Evolutionary conservation across 352 stramenopile genomes (phyloP).

Genomic region (Phytophthora foliorum): DNA sequence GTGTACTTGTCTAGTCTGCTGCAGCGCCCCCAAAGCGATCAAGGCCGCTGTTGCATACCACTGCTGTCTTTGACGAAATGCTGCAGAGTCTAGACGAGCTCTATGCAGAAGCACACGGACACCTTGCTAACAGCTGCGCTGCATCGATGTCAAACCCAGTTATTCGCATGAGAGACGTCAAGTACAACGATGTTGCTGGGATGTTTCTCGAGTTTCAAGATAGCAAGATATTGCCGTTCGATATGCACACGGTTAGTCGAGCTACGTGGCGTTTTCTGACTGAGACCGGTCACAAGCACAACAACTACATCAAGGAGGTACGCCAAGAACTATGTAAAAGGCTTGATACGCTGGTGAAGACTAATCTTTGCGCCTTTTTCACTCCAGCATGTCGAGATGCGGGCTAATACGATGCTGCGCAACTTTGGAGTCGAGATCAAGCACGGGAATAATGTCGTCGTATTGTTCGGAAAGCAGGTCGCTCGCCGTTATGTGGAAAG

Average conservation of each 20-base stretch:
- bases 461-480: slow-evolving; percentile 31
- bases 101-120: slow-evolving; percentile 5
- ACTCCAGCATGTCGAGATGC: slow-evolving; percentile 34
- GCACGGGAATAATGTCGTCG: slow-evolving; percentile 14
- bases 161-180: slow-evolving; percentile 29
- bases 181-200: slow-evolving; percentile 29
- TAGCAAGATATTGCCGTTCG: slow-evolving; percentile 41
- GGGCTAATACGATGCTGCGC: slow-evolving; percentile 34
- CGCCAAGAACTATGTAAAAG: background rate
- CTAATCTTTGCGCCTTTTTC: background rate
- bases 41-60: background rate
- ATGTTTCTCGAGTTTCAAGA: slow-evolving; percentile 44
- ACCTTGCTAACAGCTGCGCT: background rate
- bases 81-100: slow-evolving; percentile 20
- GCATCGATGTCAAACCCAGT: slow-evolving; percentile 15
- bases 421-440: slow-evolving; percentile 37
- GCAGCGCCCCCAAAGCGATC: slow-evolving; percentile 11
- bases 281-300: slow-evolving; percentile 33
- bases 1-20: background rate
- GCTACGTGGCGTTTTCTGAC: slow-evolving; percentile 37
- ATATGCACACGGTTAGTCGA: slow-evolving; percentile 22
- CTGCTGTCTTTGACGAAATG: slow-evolving; percentile 16
- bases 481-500: slow-evolving; percentile 28
- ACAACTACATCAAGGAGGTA: slow-evolving; percentile 40
- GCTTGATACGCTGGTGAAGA: background rate